phyloP scores from a whole-genome alignment of 2,329 filamentous ascomycete species.

The Sporothrix curviconia region DNA sequence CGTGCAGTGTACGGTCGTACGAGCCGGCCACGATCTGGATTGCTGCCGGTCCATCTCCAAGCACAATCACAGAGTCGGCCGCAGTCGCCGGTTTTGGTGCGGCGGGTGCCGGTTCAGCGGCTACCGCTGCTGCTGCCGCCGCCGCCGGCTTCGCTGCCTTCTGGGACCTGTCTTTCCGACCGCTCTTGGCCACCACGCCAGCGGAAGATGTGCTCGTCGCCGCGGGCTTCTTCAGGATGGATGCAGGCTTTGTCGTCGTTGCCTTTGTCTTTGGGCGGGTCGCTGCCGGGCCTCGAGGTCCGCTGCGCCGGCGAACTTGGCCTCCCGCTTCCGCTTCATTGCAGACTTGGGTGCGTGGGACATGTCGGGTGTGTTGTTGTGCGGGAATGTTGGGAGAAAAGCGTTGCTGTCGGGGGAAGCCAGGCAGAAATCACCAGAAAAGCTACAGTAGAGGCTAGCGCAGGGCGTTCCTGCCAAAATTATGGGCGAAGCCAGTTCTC shows the following conservation, averaged over 20 bases:
- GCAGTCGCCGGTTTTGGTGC: background rate
- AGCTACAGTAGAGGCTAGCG: background rate
- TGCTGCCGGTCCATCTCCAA: conserved; percentile 38
- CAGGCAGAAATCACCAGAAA: background rate
- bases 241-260: background rate
- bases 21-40: conserved; percentile 88
- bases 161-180: conserved; percentile 3
- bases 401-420: background rate
- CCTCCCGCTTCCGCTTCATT: conserved; percentile 18
- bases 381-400: background rate
- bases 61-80: background rate
- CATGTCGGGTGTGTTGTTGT: background rate
- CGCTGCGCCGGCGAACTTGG: background rate
- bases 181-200: background rate
- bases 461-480: background rate
- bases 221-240: conserved; percentile 7
- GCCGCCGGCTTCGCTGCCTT: background rate
- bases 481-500: no score
- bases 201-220: background rate
- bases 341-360: background rate
- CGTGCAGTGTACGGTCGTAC: conserved; percentile 89
- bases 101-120: background rate
- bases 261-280: conserved; percentile 7
- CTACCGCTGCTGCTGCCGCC: background rate
- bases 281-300: conserved; percentile 2